Conservation (phyloP, 2,329 filamentous ascomycete species). For the Fusarium mangiferae region DNA sequence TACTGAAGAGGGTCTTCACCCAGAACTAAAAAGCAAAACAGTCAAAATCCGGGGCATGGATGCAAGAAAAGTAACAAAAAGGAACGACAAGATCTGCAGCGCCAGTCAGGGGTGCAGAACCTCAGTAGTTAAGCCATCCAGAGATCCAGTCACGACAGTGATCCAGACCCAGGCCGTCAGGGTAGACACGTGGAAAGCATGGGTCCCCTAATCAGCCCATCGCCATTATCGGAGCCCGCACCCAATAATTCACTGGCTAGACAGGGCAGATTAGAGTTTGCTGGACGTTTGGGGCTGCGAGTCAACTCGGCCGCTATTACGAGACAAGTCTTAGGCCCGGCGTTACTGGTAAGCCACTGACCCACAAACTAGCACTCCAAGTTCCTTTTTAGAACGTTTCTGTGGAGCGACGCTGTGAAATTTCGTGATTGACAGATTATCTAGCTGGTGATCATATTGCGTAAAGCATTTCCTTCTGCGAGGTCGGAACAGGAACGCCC, state of each 20-base stretch:
- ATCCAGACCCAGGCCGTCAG: background rate
- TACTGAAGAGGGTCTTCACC: background rate
- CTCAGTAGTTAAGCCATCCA: background rate
- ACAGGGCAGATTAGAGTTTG: background rate
- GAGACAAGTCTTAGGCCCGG: background rate
- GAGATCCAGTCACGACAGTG: background rate
- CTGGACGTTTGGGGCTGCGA: background rate
- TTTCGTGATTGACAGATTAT: background rate
- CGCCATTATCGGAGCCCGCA: background rate
- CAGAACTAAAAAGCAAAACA: conserved; percentile 1
- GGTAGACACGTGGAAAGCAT: conserved; percentile 1
- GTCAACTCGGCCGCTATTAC: conserved; percentile 1
- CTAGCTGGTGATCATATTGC: background rate
- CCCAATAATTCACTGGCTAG: background rate
- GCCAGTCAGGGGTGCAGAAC: conserved; percentile 15
- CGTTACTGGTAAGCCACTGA: background rate
- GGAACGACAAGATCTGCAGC: conserved; percentile 18
- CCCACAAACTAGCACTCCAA: background rate
- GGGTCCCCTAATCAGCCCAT: background rate
- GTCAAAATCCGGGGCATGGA: background rate
- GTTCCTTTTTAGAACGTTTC: conserved; percentile 8
- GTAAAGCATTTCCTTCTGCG: background rate
- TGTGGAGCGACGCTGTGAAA: background rate
- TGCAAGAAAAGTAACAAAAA: background rate
- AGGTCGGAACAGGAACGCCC: background rate